A percentile compares a stretch with the other conserved stretches of the same genome.
Conservation (phyloP, 805 yeast genomes). For the Nakazawaea populi region DNA sequence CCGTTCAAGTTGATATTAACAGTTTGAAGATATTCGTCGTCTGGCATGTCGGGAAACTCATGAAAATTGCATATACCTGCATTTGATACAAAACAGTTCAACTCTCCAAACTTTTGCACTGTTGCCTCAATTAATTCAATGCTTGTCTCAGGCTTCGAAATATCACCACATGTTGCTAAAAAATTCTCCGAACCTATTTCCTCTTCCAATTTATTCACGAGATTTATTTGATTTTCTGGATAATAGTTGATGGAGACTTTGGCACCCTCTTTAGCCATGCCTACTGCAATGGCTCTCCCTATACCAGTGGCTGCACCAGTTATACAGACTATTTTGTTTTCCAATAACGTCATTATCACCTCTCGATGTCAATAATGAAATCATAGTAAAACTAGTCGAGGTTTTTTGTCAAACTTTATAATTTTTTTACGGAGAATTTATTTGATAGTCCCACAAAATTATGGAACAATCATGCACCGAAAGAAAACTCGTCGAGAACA, state of each 20-base stretch:
- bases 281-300: conserved; percentile 38
- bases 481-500: background rate
- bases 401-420: too few relatives aligned
- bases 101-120: conserved; percentile 31
- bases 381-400: too few relatives aligned
- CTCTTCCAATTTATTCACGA: conserved; percentile 17
- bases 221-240: conserved; percentile 15
- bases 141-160: conserved; percentile 33
- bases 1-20: conserved; percentile 37
- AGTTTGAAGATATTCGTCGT: conserved; percentile 28
- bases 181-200: conserved; percentile 22
- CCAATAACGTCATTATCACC: conserved; percentile 13
- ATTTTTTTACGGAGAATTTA: background rate
- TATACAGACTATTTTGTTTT: conserved; percentile 31
- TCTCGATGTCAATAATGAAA: background rate
- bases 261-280: conserved; percentile 24
- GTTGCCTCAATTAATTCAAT: conserved; percentile 22
- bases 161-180: conserved; percentile 39
- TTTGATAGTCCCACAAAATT: background rate
- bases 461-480: background rate
- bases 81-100: conserved; percentile 37
- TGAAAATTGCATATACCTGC: conserved; percentile 40
- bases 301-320: conserved; percentile 44
- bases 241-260: conserved; percentile 27
- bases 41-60: conserved; percentile 34